These are phyloP conservation scores for Monosporascus cannonballus DNA, from an alignment of 2,329 filamentous ascomycete genomes.

Conservation along the genomic window DNA sequence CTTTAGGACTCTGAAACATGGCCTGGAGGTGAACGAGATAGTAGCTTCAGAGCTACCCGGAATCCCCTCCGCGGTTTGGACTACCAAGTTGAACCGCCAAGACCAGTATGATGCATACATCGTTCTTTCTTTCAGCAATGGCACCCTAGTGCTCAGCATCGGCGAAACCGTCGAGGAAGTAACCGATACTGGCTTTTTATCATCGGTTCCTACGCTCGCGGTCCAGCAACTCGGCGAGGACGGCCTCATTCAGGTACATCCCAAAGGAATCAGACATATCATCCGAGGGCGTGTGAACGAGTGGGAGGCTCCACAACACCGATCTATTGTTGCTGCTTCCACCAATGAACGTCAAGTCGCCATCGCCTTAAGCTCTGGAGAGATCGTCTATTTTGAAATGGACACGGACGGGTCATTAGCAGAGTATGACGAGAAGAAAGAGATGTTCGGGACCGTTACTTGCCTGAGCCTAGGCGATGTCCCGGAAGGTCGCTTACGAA, in stretches of 20 bases:
- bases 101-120: slow-evolving; percentile 94
- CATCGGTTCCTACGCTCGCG: slow-evolving; percentile 80
- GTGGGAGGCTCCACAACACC: slow-evolving; percentile 88
- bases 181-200: slow-evolving; percentile 85
- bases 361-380: slow-evolving; percentile 87
- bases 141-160: slow-evolving; percentile 87
- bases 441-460: slow-evolving; percentile 93
- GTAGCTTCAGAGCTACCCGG: slow-evolving; percentile 90
- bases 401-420: slow-evolving; percentile 84
- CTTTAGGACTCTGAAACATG: slow-evolving; percentile 89
- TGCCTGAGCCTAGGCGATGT: slow-evolving; percentile 91
- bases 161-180: slow-evolving; percentile 97
- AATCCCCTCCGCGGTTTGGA: slow-evolving; percentile 91
- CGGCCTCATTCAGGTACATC: slow-evolving; percentile 87
- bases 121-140: slow-evolving; percentile 85
- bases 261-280: slow-evolving; percentile 92
- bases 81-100: slow-evolving; percentile 73
- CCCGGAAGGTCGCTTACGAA: slow-evolving; percentile 80
- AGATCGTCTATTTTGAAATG: slow-evolving; percentile 98
- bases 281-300: slow-evolving; percentile 75
- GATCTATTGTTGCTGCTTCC: slow-evolving; percentile 89
- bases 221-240: slow-evolving; percentile 93
- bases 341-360: slow-evolving; percentile 92
- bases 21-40: slow-evolving; percentile 87
- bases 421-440: slow-evolving; percentile 90